A percentile compares a stretch with the other conserved stretches of the same genome.
These are phyloP conservation scores for Trametes sp. DNA, from an alignment of 1,284 basidiomycete genomes.

Conservation along the genomic window DNA sequence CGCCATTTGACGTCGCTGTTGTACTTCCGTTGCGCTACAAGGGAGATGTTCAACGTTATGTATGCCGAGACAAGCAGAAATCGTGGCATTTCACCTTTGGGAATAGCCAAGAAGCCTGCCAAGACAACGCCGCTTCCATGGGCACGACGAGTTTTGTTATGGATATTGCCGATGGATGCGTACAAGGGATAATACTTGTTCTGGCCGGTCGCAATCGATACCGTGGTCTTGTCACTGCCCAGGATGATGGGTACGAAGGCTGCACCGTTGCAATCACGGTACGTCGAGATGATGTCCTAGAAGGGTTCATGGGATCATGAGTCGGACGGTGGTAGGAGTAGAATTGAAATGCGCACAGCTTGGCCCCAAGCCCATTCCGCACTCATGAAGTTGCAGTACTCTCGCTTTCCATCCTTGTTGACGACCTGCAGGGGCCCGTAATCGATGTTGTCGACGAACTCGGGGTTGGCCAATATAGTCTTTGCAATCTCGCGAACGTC, in stretches of 20 bases:
- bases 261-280: slow-evolving; percentile 24
- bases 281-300: slow-evolving; percentile 24
- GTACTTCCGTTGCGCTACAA: not conserved
- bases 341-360: slow-evolving; percentile 1
- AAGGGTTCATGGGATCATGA: slow-evolving; percentile 11
- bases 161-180: slow-evolving; percentile 28
- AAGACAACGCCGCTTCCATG: slow-evolving; percentile 31
- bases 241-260: slow-evolving; percentile 34
- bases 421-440: not conserved
- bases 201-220: slow-evolving; percentile 21
- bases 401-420: not conserved
- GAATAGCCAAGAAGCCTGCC: slow-evolving; percentile 35
- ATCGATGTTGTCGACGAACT: slow-evolving; percentile 6
- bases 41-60: not conserved
- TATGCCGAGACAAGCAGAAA: too few relatives aligned
- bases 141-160: slow-evolving; percentile 31
- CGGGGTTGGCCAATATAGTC: slow-evolving; percentile 3
- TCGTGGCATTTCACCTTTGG: slow-evolving; percentile 30
- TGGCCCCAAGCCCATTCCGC: slow-evolving; percentile 24
- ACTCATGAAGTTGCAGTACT: slow-evolving; percentile 15
- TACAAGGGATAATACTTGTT: slow-evolving; percentile 27
- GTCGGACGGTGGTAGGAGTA: slow-evolving; percentile 3
- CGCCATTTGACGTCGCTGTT: slow-evolving; percentile 2
- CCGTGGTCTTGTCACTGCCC: slow-evolving; percentile 30
- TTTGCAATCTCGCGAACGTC: not conserved